phyloP scores from a whole-genome alignment of 805 yeast genomes.

The Teunomyces barrocoloradensis region DNA sequence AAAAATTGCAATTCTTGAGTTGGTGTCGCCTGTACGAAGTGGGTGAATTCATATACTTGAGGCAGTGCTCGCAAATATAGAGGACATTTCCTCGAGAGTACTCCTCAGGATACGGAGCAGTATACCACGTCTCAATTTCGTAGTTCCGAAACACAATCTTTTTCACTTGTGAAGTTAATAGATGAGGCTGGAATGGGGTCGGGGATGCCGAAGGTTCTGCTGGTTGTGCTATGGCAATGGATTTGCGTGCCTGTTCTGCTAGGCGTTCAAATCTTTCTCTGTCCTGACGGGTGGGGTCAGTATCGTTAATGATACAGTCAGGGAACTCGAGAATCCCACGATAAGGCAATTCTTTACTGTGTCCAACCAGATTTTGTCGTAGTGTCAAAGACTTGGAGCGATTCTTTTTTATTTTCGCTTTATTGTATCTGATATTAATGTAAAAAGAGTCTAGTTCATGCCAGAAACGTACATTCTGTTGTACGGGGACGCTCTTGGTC shows the following conservation, averaged over 20 bases:
- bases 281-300: conserved; percentile 58
- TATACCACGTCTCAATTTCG: conserved; percentile 88
- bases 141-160: conserved; percentile 67
- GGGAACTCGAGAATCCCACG: conserved; percentile 60
- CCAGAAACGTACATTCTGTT: not conserved
- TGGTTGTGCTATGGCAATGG: not conserved
- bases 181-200: conserved; percentile 11
- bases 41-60: conserved; percentile 73
- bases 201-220: conserved; percentile 8
- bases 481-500: conserved; percentile 8
- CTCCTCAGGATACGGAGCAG: conserved; percentile 90
- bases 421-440: not conserved
- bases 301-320: conserved; percentile 57
- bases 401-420: not conserved
- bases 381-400: not conserved
- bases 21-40: conserved; percentile 67
- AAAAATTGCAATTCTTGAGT: conserved; percentile 59
- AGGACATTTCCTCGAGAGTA: conserved; percentile 61
- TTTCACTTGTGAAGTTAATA: conserved; percentile 43
- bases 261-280: conserved; percentile 42
- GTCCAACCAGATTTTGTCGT: conserved; percentile 18
- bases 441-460: not conserved
- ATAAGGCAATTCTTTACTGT: conserved; percentile 55
- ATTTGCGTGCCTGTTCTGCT: not conserved
- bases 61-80: conserved; percentile 79